Conservation (phyloP, 75 land plant species). For the Pinus taeda region DNA sequence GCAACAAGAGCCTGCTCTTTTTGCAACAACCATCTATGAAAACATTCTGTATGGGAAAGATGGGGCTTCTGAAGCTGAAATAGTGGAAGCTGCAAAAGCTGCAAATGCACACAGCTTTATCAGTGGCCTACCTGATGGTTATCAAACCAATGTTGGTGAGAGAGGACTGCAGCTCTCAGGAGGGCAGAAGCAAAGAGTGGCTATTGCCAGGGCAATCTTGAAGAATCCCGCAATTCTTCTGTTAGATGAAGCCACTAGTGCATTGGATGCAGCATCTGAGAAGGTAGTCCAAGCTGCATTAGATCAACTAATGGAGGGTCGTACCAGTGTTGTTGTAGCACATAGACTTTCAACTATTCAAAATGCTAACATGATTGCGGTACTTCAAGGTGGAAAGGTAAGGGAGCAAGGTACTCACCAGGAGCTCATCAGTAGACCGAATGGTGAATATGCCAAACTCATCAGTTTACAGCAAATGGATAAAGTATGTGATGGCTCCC, state of each 20-base stretch:
- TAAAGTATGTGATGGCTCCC: not conserved
- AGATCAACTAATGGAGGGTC: slow-evolving; percentile 53
- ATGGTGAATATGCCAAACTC: slow-evolving; percentile 48
- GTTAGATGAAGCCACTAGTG: slow-evolving; percentile 85
- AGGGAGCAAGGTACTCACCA: slow-evolving; percentile 56
- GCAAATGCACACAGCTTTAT: slow-evolving; percentile 76
- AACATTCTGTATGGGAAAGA: slow-evolving; percentile 67
- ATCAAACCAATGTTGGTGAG: slow-evolving; percentile 67
- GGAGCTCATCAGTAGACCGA: slow-evolving; percentile 34
- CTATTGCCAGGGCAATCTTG: slow-evolving; percentile 69
- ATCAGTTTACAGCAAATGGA: slow-evolving; percentile 44
- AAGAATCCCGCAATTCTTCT: slow-evolving; percentile 67
- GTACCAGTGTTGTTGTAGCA: slow-evolving; percentile 67
- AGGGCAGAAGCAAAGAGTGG: slow-evolving; percentile 76
- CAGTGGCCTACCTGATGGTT: slow-evolving; percentile 54
- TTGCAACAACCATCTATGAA: slow-evolving; percentile 61
- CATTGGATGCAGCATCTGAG: slow-evolving; percentile 69
- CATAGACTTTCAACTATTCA: slow-evolving; percentile 71
- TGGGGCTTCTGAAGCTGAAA: slow-evolving; percentile 53
- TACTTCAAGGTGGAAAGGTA: slow-evolving; percentile 50
- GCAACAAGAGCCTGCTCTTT: slow-evolving; percentile 71
- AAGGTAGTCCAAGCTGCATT: slow-evolving; percentile 65
- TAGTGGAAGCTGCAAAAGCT: slow-evolving; percentile 52
- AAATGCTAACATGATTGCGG: slow-evolving; percentile 56
- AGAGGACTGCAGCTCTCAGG: slow-evolving; percentile 74